Conservation (phyloP, 305 asterid genomes). For the Solanum chacoense region DNA sequence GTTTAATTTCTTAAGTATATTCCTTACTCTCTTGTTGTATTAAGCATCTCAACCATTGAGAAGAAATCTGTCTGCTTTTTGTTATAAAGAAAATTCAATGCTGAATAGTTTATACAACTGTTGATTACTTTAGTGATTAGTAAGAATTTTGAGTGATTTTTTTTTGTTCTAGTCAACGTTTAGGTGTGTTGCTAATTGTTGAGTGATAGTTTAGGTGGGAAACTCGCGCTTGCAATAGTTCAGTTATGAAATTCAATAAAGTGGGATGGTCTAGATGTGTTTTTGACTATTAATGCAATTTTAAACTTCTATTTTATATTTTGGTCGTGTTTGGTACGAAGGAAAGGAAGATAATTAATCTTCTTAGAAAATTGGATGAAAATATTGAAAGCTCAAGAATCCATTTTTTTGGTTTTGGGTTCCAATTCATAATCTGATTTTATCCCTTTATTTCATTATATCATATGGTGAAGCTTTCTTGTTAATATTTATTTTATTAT, state of each 20-base stretch:
- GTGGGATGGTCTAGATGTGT: background rate
- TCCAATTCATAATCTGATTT: background rate
- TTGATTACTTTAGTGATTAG: background rate
- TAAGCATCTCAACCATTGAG: background rate
- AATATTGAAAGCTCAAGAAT: background rate
- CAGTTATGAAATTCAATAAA: background rate
- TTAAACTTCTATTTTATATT: background rate
- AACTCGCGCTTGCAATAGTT: background rate
- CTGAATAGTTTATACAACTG: background rate
- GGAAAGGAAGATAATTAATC: background rate
- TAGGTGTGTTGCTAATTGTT: background rate
- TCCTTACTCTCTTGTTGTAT: background rate
- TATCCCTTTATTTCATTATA: background rate
- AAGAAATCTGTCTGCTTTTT: background rate
- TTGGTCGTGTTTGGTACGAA: background rate
- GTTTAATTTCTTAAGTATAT: constrained; percentile 2
- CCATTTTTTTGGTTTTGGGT: background rate
- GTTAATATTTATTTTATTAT: background rate
- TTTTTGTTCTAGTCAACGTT: background rate
- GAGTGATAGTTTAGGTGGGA: background rate
- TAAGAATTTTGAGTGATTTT: background rate
- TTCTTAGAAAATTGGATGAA: background rate
- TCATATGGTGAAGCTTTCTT: background rate
- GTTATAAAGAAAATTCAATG: background rate
- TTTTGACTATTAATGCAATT: background rate